A percentile compares a stretch with the other conserved stretches of the same genome.
Conservation (phyloP, 805 yeast species). For the Saccharomycopsis fibuligera region DNA sequence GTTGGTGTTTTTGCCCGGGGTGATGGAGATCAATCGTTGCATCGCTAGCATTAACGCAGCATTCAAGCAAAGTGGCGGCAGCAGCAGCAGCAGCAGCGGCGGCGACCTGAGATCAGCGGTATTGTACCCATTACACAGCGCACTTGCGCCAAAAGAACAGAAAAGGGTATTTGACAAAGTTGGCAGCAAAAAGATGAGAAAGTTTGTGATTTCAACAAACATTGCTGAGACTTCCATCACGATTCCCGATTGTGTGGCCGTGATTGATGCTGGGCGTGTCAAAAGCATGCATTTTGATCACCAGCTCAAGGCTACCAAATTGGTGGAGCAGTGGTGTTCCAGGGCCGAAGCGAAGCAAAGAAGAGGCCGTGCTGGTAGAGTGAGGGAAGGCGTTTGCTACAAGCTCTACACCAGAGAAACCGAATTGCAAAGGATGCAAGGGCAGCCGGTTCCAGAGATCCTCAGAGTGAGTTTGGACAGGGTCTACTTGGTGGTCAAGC, state of each 20-base stretch:
- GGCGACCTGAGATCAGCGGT: not conserved
- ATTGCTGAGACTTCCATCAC: slow-evolving; percentile 97
- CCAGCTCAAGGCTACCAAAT: slow-evolving; percentile 56
- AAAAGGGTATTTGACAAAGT: slow-evolving; percentile 55
- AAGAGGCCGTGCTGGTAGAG: slow-evolving; percentile 98
- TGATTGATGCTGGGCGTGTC: slow-evolving; percentile 81
- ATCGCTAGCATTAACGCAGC: slow-evolving; percentile 24
- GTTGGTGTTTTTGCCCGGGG: slow-evolving; percentile 83
- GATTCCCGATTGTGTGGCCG: slow-evolving; percentile 90
- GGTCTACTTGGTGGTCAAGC: slow-evolving; percentile 72
- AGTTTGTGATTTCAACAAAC: slow-evolving; percentile 84
- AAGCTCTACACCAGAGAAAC: slow-evolving; percentile 67
- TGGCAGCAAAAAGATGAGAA: slow-evolving; percentile 34
- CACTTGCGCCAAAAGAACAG: slow-evolving; percentile 77
- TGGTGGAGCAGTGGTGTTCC: slow-evolving; percentile 82
- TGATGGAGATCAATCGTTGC: slow-evolving; percentile 73
- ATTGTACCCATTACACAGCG: slow-evolving; percentile 79
- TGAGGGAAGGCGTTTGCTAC: slow-evolving; percentile 73
- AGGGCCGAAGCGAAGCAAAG: slow-evolving; percentile 86
- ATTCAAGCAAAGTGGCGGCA: not conserved
- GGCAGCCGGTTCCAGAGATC: slow-evolving; percentile 84
- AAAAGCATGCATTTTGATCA: slow-evolving; percentile 72
- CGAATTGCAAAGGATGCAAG: slow-evolving; percentile 48
- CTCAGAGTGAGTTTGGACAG: slow-evolving; percentile 78
- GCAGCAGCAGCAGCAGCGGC: not conserved